These are phyloP conservation scores for Apiospora phragmitis DNA, from an alignment of 2,329 filamentous ascomycete species.

Conservation along the genomic window DNA sequence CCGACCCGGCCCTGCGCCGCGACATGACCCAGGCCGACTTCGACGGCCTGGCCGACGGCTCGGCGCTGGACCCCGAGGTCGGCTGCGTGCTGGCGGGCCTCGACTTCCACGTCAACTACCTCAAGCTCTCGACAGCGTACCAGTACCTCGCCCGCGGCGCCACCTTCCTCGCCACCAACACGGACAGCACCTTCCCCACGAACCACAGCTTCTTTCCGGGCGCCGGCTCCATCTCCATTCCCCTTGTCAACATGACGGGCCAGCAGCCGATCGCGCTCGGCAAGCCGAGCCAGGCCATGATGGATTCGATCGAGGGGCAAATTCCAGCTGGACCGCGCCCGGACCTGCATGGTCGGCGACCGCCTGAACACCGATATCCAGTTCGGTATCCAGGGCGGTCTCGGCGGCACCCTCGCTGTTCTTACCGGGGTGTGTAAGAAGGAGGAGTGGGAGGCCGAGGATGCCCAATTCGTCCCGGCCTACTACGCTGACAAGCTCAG, in stretches of 20 bases:
- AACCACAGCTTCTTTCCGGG: constrained; percentile 85
- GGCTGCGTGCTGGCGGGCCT: constrained; percentile 86
- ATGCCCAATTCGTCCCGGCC: constrained; percentile 68
- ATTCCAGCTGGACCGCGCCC: constrained; percentile 80
- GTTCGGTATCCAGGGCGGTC: constrained; percentile 86
- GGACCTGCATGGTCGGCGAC: constrained; percentile 95
- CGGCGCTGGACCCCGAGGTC: constrained; percentile 80
- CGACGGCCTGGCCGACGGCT: constrained; percentile 71
- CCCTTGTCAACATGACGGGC: constrained; percentile 71
- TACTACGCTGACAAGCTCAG: constrained; percentile 85
- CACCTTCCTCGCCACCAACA: constrained; percentile 88
- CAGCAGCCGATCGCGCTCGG: constrained; percentile 77
- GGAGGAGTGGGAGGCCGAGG: constrained; percentile 74
- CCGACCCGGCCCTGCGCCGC: constrained; percentile 74
- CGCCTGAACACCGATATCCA: constrained; percentile 92
- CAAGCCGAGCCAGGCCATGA: constrained; percentile 98
- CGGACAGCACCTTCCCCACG: constrained; percentile 85
- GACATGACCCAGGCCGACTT: constrained; percentile 84
- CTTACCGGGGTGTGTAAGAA: constrained; percentile 87
- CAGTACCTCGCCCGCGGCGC: constrained; percentile 85
- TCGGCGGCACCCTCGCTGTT: constrained; percentile 90
- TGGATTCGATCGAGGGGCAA: constrained; percentile 97
- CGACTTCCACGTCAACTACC: constrained; percentile 93
- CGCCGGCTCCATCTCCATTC: constrained; percentile 79
- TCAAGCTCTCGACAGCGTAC: constrained; percentile 82